Conservation (phyloP, 208 protist genomes). For the Acanthamoeba royreba region DNA sequence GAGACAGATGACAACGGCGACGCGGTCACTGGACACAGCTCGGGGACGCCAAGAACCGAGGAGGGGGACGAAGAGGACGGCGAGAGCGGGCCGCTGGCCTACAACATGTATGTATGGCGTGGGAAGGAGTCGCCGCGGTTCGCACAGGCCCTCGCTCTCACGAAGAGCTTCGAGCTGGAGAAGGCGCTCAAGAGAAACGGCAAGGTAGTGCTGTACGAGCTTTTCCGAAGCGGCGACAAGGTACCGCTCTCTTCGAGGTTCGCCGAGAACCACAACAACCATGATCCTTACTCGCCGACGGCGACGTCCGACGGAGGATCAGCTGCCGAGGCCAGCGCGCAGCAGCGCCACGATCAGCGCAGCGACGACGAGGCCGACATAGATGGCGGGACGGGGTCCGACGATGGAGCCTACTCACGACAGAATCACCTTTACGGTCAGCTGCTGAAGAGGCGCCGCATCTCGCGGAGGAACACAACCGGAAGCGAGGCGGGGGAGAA, state of each 20-base stretch:
- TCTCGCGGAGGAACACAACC: not conserved
- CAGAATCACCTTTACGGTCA: slow-evolving; percentile 19
- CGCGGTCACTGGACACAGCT: not conserved
- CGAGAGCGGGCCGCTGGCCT: not conserved
- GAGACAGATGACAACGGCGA: not conserved
- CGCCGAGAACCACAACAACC: not conserved
- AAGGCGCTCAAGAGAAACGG: slow-evolving; percentile 41
- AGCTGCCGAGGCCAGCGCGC: not conserved
- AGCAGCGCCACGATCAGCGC: not conserved
- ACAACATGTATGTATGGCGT: slow-evolving; percentile 42
- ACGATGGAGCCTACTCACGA: not conserved
- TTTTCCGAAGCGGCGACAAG: not conserved
- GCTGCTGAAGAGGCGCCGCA: slow-evolving; percentile 26
- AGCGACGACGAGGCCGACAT: not conserved
- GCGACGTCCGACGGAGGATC: not conserved
- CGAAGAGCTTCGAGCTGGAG: slow-evolving; percentile 48
- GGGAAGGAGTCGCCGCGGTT: not conserved
- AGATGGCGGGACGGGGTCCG: not conserved
- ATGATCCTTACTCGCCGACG: not conserved
- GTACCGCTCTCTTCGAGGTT: slow-evolving; percentile 31
- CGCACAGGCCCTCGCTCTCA: not conserved
- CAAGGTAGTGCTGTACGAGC: not conserved
- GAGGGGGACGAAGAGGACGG: not conserved
- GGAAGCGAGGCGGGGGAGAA: not conserved
- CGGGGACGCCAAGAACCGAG: not conserved